Conservation (phyloP, 1,284 basidiomycete species). For the Kwoniella shivajii region DNA sequence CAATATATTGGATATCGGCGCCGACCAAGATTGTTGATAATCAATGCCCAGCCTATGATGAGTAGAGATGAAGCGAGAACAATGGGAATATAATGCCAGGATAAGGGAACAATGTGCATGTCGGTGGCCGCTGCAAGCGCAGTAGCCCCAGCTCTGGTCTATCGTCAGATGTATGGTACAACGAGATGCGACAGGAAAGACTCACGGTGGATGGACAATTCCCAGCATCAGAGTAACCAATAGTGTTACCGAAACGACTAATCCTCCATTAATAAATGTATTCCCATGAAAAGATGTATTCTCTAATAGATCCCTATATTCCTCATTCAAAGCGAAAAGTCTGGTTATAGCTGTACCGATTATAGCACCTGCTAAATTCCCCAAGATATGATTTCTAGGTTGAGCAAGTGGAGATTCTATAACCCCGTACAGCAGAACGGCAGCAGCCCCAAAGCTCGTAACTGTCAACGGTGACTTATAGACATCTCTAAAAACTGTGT, state of each 20-base stretch:
- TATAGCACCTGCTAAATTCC: conserved; percentile 62
- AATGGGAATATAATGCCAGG: conserved; percentile 66
- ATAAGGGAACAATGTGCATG: conserved; percentile 57
- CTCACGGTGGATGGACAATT: conserved; percentile 63
- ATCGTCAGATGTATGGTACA: background rate
- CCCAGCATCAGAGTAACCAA: conserved; percentile 63
- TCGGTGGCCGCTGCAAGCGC: conserved; percentile 60
- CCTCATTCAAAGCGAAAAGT: conserved; percentile 57
- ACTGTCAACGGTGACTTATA: conserved; percentile 60
- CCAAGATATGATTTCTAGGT: conserved; percentile 63
- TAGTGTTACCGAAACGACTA: conserved; percentile 60
- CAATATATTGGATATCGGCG: conserved; percentile 63
- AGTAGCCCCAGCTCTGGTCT: conserved; percentile 58
- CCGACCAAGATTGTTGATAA: conserved; percentile 64
- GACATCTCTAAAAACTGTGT: conserved; percentile 54
- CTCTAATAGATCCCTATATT: conserved; percentile 52
- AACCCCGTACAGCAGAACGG: conserved; percentile 63
- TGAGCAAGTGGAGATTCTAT: conserved; percentile 65
- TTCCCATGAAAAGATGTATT: conserved; percentile 45
- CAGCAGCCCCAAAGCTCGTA: conserved; percentile 63
- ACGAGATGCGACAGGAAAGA: background rate
- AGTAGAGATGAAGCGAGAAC: conserved; percentile 62
- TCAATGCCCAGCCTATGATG: conserved; percentile 59
- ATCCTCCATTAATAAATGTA: conserved; percentile 62
- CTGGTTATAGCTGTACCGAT: conserved; percentile 63